phyloP scores from a whole-genome alignment of 1,139 yeast species.

The Geotrichum restrictum region DNA sequence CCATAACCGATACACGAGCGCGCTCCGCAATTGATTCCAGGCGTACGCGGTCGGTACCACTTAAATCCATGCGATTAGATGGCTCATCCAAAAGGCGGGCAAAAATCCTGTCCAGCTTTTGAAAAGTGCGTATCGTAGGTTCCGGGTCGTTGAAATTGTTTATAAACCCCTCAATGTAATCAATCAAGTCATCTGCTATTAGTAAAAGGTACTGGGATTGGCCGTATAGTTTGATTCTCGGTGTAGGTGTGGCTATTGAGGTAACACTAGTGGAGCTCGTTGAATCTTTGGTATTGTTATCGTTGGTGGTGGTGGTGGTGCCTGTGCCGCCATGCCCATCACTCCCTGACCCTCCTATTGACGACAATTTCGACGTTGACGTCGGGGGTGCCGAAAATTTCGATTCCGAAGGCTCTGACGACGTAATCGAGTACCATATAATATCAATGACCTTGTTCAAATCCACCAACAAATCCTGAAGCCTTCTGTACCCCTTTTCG shows the following conservation, averaged over 20 bases:
- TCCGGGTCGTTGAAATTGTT: constrained; percentile 17
- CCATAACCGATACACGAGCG: constrained; percentile 26
- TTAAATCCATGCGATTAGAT: constrained; percentile 9
- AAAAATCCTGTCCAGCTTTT: constrained; percentile 30
- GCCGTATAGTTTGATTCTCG: constrained; percentile 41
- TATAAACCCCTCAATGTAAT: constrained; percentile 39
- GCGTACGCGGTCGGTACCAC: constrained; percentile 31
- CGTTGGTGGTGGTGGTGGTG: no score
- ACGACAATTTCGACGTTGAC: no score
- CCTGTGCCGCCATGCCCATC: no score
- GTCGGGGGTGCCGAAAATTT: neutral
- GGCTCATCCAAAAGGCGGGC: constrained; percentile 24
- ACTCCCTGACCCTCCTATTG: no score
- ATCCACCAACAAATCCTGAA: constrained; percentile 46
- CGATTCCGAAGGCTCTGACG: constrained; percentile 21
- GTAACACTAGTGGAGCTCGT: neutral
- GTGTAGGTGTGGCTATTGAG: neutral
- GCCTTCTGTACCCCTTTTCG: constrained; percentile 37
- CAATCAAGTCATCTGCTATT: constrained; percentile 64
- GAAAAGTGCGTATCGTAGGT: constrained; percentile 13
- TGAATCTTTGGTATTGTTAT: neutral
- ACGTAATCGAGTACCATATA: constrained; percentile 53
- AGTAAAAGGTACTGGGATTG: constrained; percentile 59
- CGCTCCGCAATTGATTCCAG: constrained; percentile 33
- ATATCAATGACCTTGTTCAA: constrained; percentile 48